Percentiles rank a stretch among this genome's conserved stretches.
phyloP scores from a whole-genome alignment of 73 alveolate genomes.

The Paramecium pentaurelia region DNA sequence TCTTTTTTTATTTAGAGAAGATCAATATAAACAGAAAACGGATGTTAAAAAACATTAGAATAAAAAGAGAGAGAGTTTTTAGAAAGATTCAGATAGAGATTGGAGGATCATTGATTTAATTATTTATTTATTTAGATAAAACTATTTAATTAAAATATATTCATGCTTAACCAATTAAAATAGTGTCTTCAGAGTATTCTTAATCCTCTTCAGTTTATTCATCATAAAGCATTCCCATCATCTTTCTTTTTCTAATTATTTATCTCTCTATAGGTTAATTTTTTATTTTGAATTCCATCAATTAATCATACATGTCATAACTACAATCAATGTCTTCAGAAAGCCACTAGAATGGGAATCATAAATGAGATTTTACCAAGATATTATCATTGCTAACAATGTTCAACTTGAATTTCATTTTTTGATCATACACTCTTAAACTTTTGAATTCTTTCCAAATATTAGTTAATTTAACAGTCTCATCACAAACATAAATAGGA shows the following conservation, averaged over 20 bases:
- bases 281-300: conserved; percentile 24
- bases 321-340: conserved; percentile 39
- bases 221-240: not conserved
- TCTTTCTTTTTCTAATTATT: not conserved
- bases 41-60: not conserved
- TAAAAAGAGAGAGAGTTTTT: conserved; percentile 9
- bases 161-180: conserved; percentile 28
- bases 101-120: not conserved
- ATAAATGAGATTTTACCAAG: not conserved
- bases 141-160: not conserved
- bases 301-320: conserved; percentile 50
- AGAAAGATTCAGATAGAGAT: not conserved
- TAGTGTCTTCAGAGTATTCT: not conserved
- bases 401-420: conserved; percentile 21
- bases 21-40: not conserved
- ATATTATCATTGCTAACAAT: not conserved
- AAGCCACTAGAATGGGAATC: not conserved
- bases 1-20: not conserved
- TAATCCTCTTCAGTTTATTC: not conserved
- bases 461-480: not conserved
- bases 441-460: conserved; percentile 39
- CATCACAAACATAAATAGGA: conserved; percentile 30
- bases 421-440: not conserved
- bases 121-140: not conserved
- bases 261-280: not conserved